Evolutionary conservation across 116 monocot species (phyloP).

Genomic region (Cymodocea nodosa): DNA sequence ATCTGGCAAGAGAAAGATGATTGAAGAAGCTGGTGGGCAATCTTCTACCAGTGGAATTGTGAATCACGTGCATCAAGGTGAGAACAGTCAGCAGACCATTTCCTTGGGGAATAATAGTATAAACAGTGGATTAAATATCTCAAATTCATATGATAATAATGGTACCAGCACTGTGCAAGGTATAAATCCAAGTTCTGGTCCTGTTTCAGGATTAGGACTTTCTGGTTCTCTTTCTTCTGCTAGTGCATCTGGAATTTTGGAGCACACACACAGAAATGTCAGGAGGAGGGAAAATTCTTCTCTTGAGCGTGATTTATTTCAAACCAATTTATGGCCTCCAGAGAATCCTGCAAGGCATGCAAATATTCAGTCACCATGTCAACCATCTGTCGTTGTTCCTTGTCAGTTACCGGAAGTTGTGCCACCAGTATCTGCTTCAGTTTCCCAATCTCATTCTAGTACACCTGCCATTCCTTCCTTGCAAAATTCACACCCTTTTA

Average conservation of each 20-base stretch:
- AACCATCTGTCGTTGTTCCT: slow-evolving; percentile 14
- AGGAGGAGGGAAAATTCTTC: slow-evolving; percentile 36
- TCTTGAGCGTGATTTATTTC: slow-evolving; percentile 10
- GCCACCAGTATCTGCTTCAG: slow-evolving; percentile 4
- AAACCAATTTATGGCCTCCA: slow-evolving; percentile 16
- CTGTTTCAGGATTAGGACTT: background rate
- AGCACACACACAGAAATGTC: slow-evolving; percentile 32
- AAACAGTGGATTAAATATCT: slow-evolving; percentile 14
- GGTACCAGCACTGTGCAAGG: slow-evolving; percentile 8
- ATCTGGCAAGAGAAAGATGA: slow-evolving; percentile 64
- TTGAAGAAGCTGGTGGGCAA: slow-evolving; percentile 50
- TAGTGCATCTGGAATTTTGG: slow-evolving; percentile 12
- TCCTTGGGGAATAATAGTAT: slow-evolving; percentile 11
- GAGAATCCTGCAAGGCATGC: slow-evolving; percentile 18
- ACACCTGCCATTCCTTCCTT: slow-evolving; percentile 3
- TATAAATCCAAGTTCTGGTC: slow-evolving; percentile 10
- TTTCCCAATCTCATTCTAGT: slow-evolving; percentile 23
- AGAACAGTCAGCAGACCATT: slow-evolving; percentile 18
- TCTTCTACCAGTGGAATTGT: slow-evolving; percentile 34
- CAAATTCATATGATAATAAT: slow-evolving; percentile 5
- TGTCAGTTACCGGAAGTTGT: slow-evolving; percentile 18
- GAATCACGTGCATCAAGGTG: slow-evolving; percentile 19
- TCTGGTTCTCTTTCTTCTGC: slow-evolving; percentile 10
- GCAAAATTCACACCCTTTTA: slow-evolving; percentile 12
- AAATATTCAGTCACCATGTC: slow-evolving; percentile 18